Base-by-base conservation (phyloP, 768 basidiomycete species). In the Asterophora lycoperdoides region DNA sequence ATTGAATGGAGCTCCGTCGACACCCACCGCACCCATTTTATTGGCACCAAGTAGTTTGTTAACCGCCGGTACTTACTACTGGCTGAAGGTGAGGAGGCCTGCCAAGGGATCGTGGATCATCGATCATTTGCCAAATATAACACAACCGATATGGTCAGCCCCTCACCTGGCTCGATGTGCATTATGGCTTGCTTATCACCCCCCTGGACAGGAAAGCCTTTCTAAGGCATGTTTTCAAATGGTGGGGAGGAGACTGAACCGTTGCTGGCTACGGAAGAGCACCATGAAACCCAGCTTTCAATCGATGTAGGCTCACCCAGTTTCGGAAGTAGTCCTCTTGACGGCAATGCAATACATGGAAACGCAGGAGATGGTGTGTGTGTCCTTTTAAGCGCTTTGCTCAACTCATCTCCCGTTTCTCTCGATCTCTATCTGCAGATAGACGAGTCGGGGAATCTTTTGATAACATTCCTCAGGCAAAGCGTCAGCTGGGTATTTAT, bases 391-490 rank as follows among this genome's bases (percentile, higher is more conserved):
- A 15, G 10, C 8, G 10, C 20, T 32, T 34, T 41, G n/a, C n/a
- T n/a, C 14, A 30, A 39, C 34, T 15, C 8, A 41, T 26, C 29
- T 40, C 5, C 28, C 15, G n/a, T 45, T 26, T 19, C 20, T 17
- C 11, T 49, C 14, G 13, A n/a, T n/a, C n/a, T 30, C n/a, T 43
- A 18, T 20, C 37, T 30, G 1, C 18, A 55, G 56, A 41, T 20
- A 50, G 46, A 48, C 20, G 38, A 17, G 19, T 41, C 3, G 57
- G 57, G 47, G 57, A 58, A 38, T 45, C 55, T 5, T 58, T 58
- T 23, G 57, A 58, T 17, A 46, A 56, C 33, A 32, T 58, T 30
- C 55, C 57, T 8, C 52, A 17, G 15, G 34, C 32, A n/a, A 54
- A 54, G 32, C 52, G 57, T 18, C 52, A 58, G 13, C 43, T 58